Evolutionary conservation across 2,329 filamentous ascomycete species (phyloP), one percentile per base, ranked within the genome.

Genomic region (Thermoascus crustaceus): DNA sequence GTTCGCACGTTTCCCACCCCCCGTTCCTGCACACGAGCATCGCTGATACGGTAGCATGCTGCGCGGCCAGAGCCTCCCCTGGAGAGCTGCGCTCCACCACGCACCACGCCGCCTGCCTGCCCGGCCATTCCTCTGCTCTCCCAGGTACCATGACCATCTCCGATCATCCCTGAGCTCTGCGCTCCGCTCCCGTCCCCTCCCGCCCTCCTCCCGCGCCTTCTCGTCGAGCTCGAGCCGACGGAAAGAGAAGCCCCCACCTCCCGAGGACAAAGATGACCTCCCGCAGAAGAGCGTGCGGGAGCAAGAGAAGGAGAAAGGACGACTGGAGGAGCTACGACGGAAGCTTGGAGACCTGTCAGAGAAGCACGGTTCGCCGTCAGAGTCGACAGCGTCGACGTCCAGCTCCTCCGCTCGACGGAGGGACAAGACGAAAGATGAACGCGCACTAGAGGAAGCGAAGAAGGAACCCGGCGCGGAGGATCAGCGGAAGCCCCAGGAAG

Each of bases 41-140:
- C 38, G 18, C 34, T 38, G 35, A 46, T 42, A 51, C 36, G 46
- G 41, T 53, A 72, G 63, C 60, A 82, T 81, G 78, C 68, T 78
- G 58, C 75, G 76, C 66, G 71, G 74, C 53, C 75, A 76, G 61
- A 73, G 72, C 47, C 61, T 80, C 53, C 73, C 76, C 63, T 82
- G 77, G 78, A 73, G 77, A 66, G 65, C 68, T 60, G 75, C 74
- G 50, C 66, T 76, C 53, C 69, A 67, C 46, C 65, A 66, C 49
- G 65, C 68, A 40, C 63, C 64, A 50, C 64, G 63, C 36, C 58
- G 59, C 40, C 43, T 61, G 35, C 40, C 54, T 32, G 55, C 53
- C 32, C 51, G 58, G 32, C 53, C 58, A 34, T 47, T 56, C 31
- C 42, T 58, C 29, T 42, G 54, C 22, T 41, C 49, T 20, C 47